phyloP scores from a whole-genome alignment of 768 basidiomycete genomes.

The Rhodotorula babjevae region DNA sequence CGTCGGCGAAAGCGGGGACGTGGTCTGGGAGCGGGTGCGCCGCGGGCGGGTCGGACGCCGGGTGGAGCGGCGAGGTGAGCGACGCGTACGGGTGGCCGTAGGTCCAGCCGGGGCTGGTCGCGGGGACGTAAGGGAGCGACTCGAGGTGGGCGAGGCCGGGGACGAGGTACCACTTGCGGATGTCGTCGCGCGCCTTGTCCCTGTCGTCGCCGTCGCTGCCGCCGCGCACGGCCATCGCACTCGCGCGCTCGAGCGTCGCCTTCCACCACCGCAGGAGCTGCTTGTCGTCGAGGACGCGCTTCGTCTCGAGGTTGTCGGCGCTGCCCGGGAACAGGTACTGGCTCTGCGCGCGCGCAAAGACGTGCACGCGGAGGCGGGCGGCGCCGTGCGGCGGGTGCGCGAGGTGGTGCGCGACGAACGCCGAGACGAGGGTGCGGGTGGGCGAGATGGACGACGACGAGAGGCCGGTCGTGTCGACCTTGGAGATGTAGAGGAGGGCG shows the following conservation, averaged over 20 bases:
- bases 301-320: conserved; percentile 57
- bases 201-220: background rate
- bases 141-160: conserved; percentile 68
- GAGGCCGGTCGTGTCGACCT: conserved; percentile 89
- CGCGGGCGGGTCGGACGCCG: conserved; percentile 39
- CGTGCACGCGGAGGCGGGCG: conserved; percentile 66
- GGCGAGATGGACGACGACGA: conserved; percentile 47
- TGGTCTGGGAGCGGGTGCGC: conserved; percentile 54
- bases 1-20: conserved; percentile 91
- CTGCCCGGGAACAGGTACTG: conserved; percentile 96
- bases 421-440: conserved; percentile 63
- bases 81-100: conserved; percentile 71
- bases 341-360: conserved; percentile 82
- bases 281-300: conserved; percentile 70
- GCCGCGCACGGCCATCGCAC: too few relatives aligned
- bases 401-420: conserved; percentile 54
- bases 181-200: background rate
- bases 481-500: conserved; percentile 80
- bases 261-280: conserved; percentile 92
- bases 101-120: conserved; percentile 52
- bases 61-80: conserved; percentile 30
- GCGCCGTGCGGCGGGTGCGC: conserved; percentile 25
- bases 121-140: conserved; percentile 59
- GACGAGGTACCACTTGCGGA: conserved; percentile 47
- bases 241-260: conserved; percentile 54